A percentile compares a stretch with the other conserved stretches of the same genome.
Conservation (phyloP, 2,329 filamentous ascomycete species). For the Penicillium sp. region DNA sequence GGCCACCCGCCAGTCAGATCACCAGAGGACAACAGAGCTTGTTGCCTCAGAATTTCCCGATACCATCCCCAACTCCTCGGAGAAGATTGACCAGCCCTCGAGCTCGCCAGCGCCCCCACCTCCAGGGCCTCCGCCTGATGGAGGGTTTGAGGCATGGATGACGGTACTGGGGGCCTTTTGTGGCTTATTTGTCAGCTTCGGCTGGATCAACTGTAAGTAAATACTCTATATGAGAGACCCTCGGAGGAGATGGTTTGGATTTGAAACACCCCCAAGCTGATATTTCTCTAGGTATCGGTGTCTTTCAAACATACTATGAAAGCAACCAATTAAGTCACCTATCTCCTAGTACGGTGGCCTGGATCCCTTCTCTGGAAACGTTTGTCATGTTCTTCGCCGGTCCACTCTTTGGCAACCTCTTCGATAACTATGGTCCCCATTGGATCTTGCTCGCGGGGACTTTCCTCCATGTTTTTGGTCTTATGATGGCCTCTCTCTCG, state of each 20-base stretch:
- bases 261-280: not conserved
- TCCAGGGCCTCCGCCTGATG: constrained; percentile 32
- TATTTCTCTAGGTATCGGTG: constrained; percentile 27
- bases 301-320: constrained; percentile 61
- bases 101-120: constrained; percentile 9
- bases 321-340: constrained; percentile 52
- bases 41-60: constrained; percentile 1
- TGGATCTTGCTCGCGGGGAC: constrained; percentile 56
- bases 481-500: constrained; percentile 63
- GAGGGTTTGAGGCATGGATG: constrained; percentile 37
- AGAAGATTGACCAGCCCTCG: constrained; percentile 4
- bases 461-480: constrained; percentile 60
- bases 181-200: constrained; percentile 55
- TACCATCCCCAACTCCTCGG: constrained; percentile 1
- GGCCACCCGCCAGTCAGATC: constrained; percentile 4
- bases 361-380: constrained; percentile 59
- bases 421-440: constrained; percentile 66
- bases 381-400: constrained; percentile 46
- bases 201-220: constrained; percentile 54
- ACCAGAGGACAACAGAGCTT: not conserved
- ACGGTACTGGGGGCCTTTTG: constrained; percentile 57
- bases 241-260: no score
- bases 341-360: constrained; percentile 61
- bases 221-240: no score
- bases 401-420: constrained; percentile 66